These are phyloP conservation scores for Albugo candida DNA, from an alignment of 352 stramenopile species.

Conservation along the genomic window DNA sequence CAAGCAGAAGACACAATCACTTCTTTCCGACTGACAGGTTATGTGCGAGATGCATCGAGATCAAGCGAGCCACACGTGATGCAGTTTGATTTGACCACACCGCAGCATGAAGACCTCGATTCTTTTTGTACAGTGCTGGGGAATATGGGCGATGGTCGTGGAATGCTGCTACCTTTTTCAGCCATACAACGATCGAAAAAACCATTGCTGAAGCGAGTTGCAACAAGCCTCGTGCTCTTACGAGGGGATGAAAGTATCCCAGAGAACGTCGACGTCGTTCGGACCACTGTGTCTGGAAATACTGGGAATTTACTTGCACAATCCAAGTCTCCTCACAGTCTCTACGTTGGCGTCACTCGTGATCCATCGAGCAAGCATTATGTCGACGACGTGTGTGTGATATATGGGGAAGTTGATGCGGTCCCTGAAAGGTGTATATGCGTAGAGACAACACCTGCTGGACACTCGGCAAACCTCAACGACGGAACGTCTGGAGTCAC, in stretches of 20 bases:
- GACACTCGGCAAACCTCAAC: constrained; percentile 66
- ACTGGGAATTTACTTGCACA: constrained; percentile 54
- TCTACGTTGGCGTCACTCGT: constrained; percentile 58
- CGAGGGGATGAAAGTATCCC: constrained; percentile 54
- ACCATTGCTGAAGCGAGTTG: constrained; percentile 56
- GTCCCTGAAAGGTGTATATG: constrained; percentile 60
- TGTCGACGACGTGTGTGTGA: constrained; percentile 56
- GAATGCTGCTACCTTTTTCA: constrained; percentile 25
- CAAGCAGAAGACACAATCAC: no score
- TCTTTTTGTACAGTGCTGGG: no score
- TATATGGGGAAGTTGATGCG: constrained; percentile 73
- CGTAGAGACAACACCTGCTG: constrained; percentile 41
- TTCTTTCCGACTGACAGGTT: no score
- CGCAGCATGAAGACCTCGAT: background rate
- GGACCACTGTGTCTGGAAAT: constrained; percentile 46
- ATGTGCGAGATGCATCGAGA: no score
- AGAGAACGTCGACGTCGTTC: constrained; percentile 41
- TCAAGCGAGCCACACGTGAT: background rate
- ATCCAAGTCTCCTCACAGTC: constrained; percentile 39
- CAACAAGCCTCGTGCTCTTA: constrained; percentile 48
- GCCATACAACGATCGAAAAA: constrained; percentile 35
- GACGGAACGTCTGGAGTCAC: constrained; percentile 47
- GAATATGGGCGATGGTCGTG: constrained; percentile 26
- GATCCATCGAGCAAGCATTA: constrained; percentile 30
- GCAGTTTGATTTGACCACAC: constrained; percentile 1